Evolutionary conservation across 331 rosid genomes (phyloP), one percentile per base, ranked within the genome.

Genomic region (Quercus tomentella): DNA sequence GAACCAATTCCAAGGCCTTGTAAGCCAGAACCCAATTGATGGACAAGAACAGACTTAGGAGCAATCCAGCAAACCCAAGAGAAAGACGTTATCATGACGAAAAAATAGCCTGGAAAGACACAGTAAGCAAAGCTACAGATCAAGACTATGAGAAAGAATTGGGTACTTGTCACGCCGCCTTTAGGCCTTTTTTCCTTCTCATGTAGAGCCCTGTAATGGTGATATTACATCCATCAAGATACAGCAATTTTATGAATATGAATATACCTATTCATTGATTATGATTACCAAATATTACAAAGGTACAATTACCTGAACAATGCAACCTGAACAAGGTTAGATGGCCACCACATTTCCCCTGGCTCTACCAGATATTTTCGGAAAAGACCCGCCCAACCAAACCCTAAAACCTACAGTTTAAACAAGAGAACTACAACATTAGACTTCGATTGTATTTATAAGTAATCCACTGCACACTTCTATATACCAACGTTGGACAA

Each of bases 271-370:
- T 25, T 51, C n/a, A 2, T 73, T 73, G 4, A 43, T 45, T 23
- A 11, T 73, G 10, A 43, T 45, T 23, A 41, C 37, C 17, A 3
- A 26, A 28, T 23, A 73, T 16, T 6, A 3, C 14, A 30, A 52
- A 73, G 17, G 22, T 6, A 52, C 33, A 26, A 22, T 57, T 79
- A 89, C 92, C 91, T 81, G 82, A 93, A 91, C 17, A 91, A 74
- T 45, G 97, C 90, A 43, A 93, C 97, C 72, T 93, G 97, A 43
- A 93, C 90, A 80, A 93, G 81, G 85, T 91, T 93, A 62, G 88
- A 76, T 2, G 97, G 97, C 97, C 97, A 93, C 97, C 97, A 93
- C 97, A 93, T 93, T 74, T 87, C 89, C 33, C 76, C 92, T 37
- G 97, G 92, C 74, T 93, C 97, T 60, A 93, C 97, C 73, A 93